Base-by-base conservation (phyloP, 176 grass and related monocot genomes). In the Rhynchospora tenuis region DNA sequence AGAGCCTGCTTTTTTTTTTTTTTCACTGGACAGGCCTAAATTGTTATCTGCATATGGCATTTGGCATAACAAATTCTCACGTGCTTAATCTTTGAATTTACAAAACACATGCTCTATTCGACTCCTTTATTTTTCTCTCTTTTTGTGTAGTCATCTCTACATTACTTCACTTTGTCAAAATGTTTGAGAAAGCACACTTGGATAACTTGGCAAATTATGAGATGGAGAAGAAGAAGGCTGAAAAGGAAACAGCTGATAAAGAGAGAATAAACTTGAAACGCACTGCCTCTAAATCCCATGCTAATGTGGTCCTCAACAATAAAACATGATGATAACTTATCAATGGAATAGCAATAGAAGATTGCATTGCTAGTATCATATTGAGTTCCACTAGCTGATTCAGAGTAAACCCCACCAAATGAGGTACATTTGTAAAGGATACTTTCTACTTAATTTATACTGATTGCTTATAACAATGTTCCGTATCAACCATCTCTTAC, bases 161-260 rank as follows among this genome's bases (percentile, higher is more conserved):
- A 19, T 83, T 98, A 47, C 80, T 95, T 44, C 64, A 69, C 86
- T 98, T 98, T 9, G 81, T 89, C 19, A 98, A 88, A 87, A 93
- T 79, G 0, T 98, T 98, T 6, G 89, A 90, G 26, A 89, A 84
- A n/a, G 88, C 91, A 2, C 89, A 90, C 2, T 26, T 72, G 0
- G 93, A 98, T 79, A 98, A 98, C 81, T 54, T 91, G 26, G 91
- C 62, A 79, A 93, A 91, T 52, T 78, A 59, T 42, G 93, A 93
- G 86, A 78, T 84, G 59, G 96, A 90, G 83, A 95, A 88, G 84
- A 95, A 93, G 70, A 93, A 85, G 46, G 76, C 91, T 31, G 77
- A 87, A 76, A 83, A 84, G 45, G 91, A 98, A 86, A 83, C 86
- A 45, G 44, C 80, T 28, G 80, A 82, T 28, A 82, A 20, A 62